Evolutionary conservation across 805 yeast genomes (phyloP).

Genomic region (Wickerhamiella lipophila): DNA sequence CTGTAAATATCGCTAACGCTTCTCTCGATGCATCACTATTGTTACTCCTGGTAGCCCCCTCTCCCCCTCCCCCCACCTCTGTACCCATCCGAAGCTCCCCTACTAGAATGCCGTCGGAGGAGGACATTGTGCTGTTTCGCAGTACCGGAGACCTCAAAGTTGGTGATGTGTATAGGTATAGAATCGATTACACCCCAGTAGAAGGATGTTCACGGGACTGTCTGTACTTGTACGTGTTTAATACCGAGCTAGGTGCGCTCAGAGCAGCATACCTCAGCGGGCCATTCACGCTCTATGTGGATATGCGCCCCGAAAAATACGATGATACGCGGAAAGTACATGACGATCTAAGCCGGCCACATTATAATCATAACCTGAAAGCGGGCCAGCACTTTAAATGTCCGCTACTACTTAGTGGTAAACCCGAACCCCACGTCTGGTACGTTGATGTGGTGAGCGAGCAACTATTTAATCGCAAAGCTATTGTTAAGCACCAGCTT

Average conservation of each 20-base stretch:
- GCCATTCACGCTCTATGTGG: conserved; percentile 76
- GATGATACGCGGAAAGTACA: conserved; percentile 29
- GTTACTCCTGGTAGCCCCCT: too few relatives aligned
- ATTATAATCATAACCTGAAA: conserved; percentile 42
- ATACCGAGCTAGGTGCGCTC: conserved; percentile 56
- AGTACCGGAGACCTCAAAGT: conserved; percentile 22
- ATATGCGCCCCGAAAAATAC: conserved; percentile 58
- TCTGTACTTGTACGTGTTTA: conserved; percentile 41
- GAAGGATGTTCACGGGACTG: conserved; percentile 12
- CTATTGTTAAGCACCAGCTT: conserved; percentile 57
- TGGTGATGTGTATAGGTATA: conserved; percentile 49
- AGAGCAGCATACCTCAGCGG: conserved; percentile 82
- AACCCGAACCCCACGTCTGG: conserved; percentile 46
- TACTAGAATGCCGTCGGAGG: background rate
- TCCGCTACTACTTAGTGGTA: conserved; percentile 36
- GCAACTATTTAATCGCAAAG: conserved; percentile 54
- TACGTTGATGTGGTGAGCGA: conserved; percentile 70
- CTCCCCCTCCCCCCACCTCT: too few relatives aligned
- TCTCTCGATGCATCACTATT: too few relatives aligned
- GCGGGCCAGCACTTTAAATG: conserved; percentile 62
- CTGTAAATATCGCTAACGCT: too few relatives aligned
- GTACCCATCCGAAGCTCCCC: too few relatives aligned
- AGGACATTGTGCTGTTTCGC: conserved; percentile 14
- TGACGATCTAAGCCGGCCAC: conserved; percentile 28
- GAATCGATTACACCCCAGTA: conserved; percentile 39